Base-by-base conservation (phyloP, 305 asterid genomes). In the Solanum chacoense region DNA sequence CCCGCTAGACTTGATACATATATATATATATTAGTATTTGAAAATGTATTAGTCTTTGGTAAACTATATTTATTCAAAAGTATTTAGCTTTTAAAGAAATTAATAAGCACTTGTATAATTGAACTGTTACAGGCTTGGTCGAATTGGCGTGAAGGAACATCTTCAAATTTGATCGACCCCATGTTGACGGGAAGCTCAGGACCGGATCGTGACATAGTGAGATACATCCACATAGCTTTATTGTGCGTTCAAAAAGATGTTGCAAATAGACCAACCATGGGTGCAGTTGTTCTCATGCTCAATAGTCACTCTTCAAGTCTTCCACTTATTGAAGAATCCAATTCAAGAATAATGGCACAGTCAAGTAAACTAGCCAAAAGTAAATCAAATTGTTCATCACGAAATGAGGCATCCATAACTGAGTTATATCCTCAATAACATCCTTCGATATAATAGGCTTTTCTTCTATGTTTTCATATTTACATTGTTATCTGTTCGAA, bases 211-310 rank as follows among this genome's bases (percentile, higher is more conserved):
- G 69, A 59, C 5, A 59, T 20, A 59, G 5, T 8, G 69, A 59
- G 69, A 59, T 18, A 20, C 69, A 59, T 89, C 38, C 93, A 85
- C 16, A 80, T 90, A 11, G 91, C 88, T 11, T 45, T 92, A 69
- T 72, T 90, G 37, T 91, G 93, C 35, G 90, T 89, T 34, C 91
- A 91, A 86, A 91, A 90, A 72, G 42, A 86, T 34, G 74, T 24
- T 11, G 38, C 28, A 12, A 31, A 35, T 34, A 90, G 92, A 75
- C 91, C 92, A 74, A 88, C 84, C 24, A 89, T 89, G 91, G 40
- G 88, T 3, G 31, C 90, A 8, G 88, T 92, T 38, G 74, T 90
- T 88, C 89, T 72, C 20, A 90, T 89, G 91, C 89, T 91, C 16
- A 85, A 42, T n/a, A 80, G 74, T 45, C 76, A 28, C 35, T 87